Conservation (phyloP, 805 yeast genomes). For the Starmera caribaea region DNA sequence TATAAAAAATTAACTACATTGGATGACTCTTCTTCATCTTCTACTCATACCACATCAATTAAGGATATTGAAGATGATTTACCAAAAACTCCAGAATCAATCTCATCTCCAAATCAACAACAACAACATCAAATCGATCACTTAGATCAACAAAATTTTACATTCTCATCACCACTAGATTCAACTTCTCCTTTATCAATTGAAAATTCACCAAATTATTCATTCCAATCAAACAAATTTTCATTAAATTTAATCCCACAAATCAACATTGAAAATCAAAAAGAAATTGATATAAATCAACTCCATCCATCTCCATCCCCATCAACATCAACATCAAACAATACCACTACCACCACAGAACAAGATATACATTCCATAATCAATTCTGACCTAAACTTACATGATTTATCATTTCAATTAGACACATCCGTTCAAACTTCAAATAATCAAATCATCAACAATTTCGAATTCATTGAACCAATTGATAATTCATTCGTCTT, state of each 20-base stretch:
- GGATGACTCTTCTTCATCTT: slow-evolving; percentile 1
- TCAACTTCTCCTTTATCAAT: no score
- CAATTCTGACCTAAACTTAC: no score
- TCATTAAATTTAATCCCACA: slow-evolving; percentile 5
- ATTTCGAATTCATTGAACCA: slow-evolving; percentile 1
- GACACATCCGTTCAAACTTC: no score
- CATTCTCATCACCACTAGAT: no score
- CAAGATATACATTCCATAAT: no score
- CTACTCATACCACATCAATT: not conserved
- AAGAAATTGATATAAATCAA: no score
- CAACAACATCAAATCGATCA: not conserved
- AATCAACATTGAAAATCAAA: no score
- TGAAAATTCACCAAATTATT: slow-evolving; percentile 7
- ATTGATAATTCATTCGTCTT: slow-evolving; percentile 24
- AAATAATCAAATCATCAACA: no score
- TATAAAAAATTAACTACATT: slow-evolving; percentile 12
- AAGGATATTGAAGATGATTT: slow-evolving; percentile 5
- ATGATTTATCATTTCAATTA: no score
- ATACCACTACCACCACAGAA: no score
- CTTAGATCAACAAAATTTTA: not conserved
- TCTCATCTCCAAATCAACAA: slow-evolving; percentile 10
- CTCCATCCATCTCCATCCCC: no score
- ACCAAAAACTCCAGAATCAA: slow-evolving; percentile 21
- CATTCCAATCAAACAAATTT: slow-evolving; percentile 13
- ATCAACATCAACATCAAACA: no score